Percentiles rank a stretch among this genome's conserved stretches.
These are phyloP conservation scores for Bruguiera parviflora DNA, from an alignment of 345 rosid species.

Conservation along the genomic window DNA sequence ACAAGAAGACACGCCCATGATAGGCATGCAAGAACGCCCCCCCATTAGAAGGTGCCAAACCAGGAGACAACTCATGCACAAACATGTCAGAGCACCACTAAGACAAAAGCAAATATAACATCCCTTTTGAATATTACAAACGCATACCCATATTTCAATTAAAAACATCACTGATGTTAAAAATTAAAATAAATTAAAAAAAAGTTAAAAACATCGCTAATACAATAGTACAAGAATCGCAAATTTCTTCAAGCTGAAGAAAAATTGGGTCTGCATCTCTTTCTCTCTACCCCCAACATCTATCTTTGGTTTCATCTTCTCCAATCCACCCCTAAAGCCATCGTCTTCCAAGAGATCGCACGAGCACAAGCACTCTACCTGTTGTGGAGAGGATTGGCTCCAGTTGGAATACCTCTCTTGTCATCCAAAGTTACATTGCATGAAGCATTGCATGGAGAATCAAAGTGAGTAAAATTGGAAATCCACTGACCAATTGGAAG, in stretches of 20 bases:
- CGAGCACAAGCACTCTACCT: slow-evolving; percentile 7
- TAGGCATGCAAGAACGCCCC: slow-evolving; percentile 8
- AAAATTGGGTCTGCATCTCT: background rate
- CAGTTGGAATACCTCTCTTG: slow-evolving; percentile 43
- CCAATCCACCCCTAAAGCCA: background rate
- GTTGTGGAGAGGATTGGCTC: slow-evolving; percentile 46
- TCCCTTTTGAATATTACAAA: background rate
- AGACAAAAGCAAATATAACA: background rate
- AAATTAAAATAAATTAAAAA: too few species aligned
- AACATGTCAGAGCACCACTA: slow-evolving; percentile 15
- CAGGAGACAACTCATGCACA: slow-evolving; percentile 33
- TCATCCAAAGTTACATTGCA: slow-evolving; percentile 27
- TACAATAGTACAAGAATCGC: background rate
- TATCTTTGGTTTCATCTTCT: background rate
- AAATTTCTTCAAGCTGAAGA: background rate
- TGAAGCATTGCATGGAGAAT: slow-evolving; percentile 18
- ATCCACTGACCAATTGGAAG: background rate
- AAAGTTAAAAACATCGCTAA: background rate
- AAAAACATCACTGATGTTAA: background rate
- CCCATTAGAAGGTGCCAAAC: slow-evolving; percentile 6
- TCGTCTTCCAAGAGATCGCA: background rate
- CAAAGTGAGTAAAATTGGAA: slow-evolving; percentile 9
- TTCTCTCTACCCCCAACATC: background rate
- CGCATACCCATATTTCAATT: slow-evolving; percentile 1
- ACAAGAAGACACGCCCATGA: background rate